A percentile compares a stretch with the other conserved stretches of the same genome.
These are phyloP conservation scores for Colletotrichum scovillei DNA, from an alignment of 2,329 filamentous ascomycete species.

Conservation along the genomic window DNA sequence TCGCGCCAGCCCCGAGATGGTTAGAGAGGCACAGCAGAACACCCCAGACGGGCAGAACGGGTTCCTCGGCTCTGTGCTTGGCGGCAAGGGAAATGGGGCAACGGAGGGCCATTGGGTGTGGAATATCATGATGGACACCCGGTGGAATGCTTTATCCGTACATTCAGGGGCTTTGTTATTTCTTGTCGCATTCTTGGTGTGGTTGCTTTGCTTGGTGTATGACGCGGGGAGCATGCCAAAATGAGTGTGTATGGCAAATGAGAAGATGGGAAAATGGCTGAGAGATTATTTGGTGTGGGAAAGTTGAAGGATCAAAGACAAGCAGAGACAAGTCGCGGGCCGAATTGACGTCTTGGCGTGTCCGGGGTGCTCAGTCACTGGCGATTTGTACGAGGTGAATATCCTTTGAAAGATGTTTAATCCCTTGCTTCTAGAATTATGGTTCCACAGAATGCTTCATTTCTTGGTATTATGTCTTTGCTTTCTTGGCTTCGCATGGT, in stretches of 20 bases:
- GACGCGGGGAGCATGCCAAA: not conserved
- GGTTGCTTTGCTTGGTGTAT: not conserved
- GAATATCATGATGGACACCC: not conserved
- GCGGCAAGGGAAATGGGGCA: not conserved
- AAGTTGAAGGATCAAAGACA: not conserved
- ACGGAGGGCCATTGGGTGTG: not conserved
- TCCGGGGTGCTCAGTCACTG: not conserved
- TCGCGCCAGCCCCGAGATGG: slow-evolving; percentile 17
- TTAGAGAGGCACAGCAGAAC: slow-evolving; percentile 10
- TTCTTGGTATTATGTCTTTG: not conserved
- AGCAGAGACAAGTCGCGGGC: not conserved
- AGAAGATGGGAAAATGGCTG: no score
- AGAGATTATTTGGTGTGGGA: not conserved
- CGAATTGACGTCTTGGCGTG: not conserved
- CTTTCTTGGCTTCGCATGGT: not conserved
- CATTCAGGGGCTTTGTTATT: not conserved
- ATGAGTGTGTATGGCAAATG: not conserved
- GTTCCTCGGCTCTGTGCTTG: not conserved
- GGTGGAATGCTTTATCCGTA: not conserved
- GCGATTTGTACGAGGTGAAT: not conserved
- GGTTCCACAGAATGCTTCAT: not conserved
- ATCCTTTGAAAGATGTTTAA: not conserved
- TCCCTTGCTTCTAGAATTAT: not conserved
- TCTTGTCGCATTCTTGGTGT: not conserved
- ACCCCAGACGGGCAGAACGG: not conserved